Base-by-base conservation (phyloP, 225 moss, liverwort and hornwort species). In the Sphagnum tenellum region DNA sequence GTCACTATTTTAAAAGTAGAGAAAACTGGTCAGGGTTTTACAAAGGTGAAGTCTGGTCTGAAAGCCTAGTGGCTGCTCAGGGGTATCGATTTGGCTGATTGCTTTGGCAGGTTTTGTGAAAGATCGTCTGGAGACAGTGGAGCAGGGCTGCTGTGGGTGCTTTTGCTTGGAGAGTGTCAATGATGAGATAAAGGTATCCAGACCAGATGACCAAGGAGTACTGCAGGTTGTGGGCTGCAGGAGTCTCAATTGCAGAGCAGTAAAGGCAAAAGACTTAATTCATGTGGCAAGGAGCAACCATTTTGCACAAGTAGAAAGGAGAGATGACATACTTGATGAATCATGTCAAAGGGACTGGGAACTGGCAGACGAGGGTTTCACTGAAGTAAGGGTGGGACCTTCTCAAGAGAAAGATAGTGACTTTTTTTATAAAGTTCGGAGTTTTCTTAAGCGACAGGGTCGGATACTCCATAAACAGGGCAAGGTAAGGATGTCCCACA, bases 371-470 rank as follows among this genome's bases (percentile, higher is more conserved):
- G 82, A 77, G 66, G 79, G 70, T 62, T 49, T n/a, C 11, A 57
- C 14, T 55, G 46, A 49, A 12, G 66, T 45, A 13, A 67, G 77
- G 63, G 75, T 63, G 13, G 76, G 67, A 48, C 48, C 72, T 5
- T 64, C 73, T 62, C 81, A 75, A 50, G 76, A 78, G 63, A 80
- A 82, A 64, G 83, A 89, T 46, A 65, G 77, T 57, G 89, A 89
- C 59, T 83, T 89, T 58, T 80, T 92, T 56, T 80, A 64, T 67
- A 89, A 89, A 69, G 71, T 89, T 29, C 79, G 83, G 47, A 81
- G 86, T 47, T 89, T 89, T 66, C 69, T 93, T 61, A 89, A 77
- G 74, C 85, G 88, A 67, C 78, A 80, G 63, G 77, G 83, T 52
- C 85, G 75, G 58, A 78, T 81, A 62, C 72, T 86, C 12, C 84